phyloP scores from a whole-genome alignment of 768 basidiomycete species.

The Lepiota brunneoincarnata region DNA sequence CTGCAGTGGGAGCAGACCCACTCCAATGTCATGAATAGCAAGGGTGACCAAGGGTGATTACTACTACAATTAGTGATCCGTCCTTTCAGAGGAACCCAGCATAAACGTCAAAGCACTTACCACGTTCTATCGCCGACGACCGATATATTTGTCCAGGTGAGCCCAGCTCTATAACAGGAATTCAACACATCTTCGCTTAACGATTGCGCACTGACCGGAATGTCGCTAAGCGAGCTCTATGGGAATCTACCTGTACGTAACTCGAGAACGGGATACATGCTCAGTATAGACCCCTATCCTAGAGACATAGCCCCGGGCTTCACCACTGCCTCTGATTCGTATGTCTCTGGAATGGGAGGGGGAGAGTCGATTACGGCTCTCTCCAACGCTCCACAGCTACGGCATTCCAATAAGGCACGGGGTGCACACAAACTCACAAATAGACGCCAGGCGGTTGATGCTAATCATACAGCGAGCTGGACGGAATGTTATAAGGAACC shows the following conservation, averaged over 20 bases:
- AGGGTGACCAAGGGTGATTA: not conserved
- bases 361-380: no score
- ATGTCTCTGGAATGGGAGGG: no score
- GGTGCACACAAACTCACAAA: not conserved
- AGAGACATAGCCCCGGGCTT: not conserved
- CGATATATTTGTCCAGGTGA: not conserved
- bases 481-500: slow-evolving; percentile 1
- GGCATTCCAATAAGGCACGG: not conserved
- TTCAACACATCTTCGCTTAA: slow-evolving; percentile 7
- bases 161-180: slow-evolving; percentile 1
- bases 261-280: not conserved
- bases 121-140: slow-evolving; percentile 10
- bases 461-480: slow-evolving; percentile 7
- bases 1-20: not conserved
- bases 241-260: slow-evolving; percentile 1
- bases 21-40: slow-evolving; percentile 3
- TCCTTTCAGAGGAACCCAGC: not conserved
- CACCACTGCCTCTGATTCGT: not conserved
- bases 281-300: not conserved
- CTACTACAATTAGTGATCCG: slow-evolving; percentile 8
- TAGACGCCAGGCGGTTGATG: not conserved
- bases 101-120: not conserved
- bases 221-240: slow-evolving; percentile 7
- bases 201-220: slow-evolving; percentile 9
- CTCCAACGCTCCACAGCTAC: no score